phyloP scores from a whole-genome alignment of 192 early-diverging fungal species.

The Backusella liffmaniae region DNA sequence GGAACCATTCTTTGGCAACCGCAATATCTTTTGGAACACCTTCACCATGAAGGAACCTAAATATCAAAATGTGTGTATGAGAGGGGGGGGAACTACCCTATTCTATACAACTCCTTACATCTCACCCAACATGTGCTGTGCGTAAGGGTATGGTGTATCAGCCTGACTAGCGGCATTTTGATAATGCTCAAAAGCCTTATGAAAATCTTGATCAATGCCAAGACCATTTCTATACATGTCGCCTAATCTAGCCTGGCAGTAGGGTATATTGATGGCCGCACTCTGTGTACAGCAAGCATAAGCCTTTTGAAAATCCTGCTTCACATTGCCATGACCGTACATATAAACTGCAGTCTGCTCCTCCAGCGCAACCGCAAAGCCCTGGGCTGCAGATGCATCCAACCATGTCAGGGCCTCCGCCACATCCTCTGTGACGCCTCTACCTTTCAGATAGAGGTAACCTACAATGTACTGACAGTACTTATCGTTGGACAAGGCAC shows the following conservation, averaged over 20 bases:
- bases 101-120: slow-evolving; percentile 15
- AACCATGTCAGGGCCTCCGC: slow-evolving; percentile 27
- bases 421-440: slow-evolving; percentile 7
- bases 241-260: slow-evolving; percentile 29
- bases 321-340: slow-evolving; percentile 17
- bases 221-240: slow-evolving; percentile 39
- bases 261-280: background rate
- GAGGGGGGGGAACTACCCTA: too few relatives aligned
- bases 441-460: slow-evolving; percentile 28
- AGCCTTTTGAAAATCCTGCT: slow-evolving; percentile 24
- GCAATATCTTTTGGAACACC: slow-evolving; percentile 31
- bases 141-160: slow-evolving; percentile 23
- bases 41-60: slow-evolving; percentile 34
- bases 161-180: slow-evolving; percentile 33
- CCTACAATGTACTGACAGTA: slow-evolving; percentile 37
- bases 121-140: slow-evolving; percentile 32
- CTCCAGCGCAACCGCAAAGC: slow-evolving; percentile 26
- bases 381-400: slow-evolving; percentile 18
- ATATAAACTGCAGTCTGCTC: slow-evolving; percentile 27
- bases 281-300: slow-evolving; percentile 12
- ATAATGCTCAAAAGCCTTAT: slow-evolving; percentile 34
- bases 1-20: slow-evolving; percentile 34
- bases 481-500: slow-evolving; percentile 22
- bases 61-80: background rate
- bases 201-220: slow-evolving; percentile 32